A percentile compares a stretch with the other conserved stretches of the same genome.
Evolutionary conservation across 331 rosid genomes (phyloP).

Genomic region (Spiraea crenata): DNA sequence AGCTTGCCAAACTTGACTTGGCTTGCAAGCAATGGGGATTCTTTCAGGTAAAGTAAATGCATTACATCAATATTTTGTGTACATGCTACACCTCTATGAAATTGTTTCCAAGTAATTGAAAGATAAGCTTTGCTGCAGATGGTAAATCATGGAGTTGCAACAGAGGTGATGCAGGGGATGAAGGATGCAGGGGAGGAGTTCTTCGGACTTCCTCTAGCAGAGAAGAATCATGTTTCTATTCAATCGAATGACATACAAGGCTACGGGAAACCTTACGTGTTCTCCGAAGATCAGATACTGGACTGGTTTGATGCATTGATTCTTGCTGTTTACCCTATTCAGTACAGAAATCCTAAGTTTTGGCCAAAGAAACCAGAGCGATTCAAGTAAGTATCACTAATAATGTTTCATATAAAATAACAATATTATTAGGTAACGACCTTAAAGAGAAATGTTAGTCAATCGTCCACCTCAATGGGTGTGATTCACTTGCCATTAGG

Average conservation of each 20-base stretch:
- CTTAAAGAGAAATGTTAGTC: too few relatives aligned
- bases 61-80: too few relatives aligned
- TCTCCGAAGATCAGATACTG: constrained; percentile 35
- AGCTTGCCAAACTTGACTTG: constrained; percentile 15
- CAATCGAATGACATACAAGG: constrained; percentile 32
- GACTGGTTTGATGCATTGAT: constrained; percentile 33
- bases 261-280: constrained; percentile 25
- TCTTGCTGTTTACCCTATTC: constrained; percentile 19
- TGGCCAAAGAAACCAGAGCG: constrained; percentile 32
- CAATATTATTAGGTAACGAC: too few relatives aligned
- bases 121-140: constrained; percentile 14
- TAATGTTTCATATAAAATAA: too few relatives aligned
- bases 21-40: constrained; percentile 27
- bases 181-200: constrained; percentile 29
- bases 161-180: constrained; percentile 21
- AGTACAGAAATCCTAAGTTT: constrained; percentile 13
- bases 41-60: too few relatives aligned
- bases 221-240: constrained; percentile 34
- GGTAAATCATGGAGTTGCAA: constrained; percentile 35
- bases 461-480: too few relatives aligned
- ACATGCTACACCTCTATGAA: too few relatives aligned
- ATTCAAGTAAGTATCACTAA: constrained; percentile 5
- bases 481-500: too few relatives aligned
- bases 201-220: constrained; percentile 33
- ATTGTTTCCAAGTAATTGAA: too few relatives aligned